Percentiles rank a stretch among this genome's conserved stretches.
These are phyloP conservation scores for Ocimum tenuiflorum DNA, from an alignment of 257 asterid genomes.

Conservation along the genomic window DNA sequence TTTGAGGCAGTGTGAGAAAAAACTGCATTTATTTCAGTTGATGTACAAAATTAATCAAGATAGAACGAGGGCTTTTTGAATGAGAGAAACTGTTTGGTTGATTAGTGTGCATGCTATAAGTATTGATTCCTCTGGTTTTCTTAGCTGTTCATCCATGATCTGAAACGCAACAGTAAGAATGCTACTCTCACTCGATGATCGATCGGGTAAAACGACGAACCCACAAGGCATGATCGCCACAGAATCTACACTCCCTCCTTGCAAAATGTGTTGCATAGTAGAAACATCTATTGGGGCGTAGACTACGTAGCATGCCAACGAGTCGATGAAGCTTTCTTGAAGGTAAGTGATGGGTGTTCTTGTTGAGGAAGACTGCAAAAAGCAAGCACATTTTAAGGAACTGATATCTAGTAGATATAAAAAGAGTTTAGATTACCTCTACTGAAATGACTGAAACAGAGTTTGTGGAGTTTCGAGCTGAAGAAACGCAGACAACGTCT, in stretches of 20 bases:
- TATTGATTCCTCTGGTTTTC: slow-evolving; percentile 24
- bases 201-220: slow-evolving; percentile 33
- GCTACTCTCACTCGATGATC: slow-evolving; percentile 7
- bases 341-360: slow-evolving; percentile 25
- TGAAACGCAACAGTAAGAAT: slow-evolving; percentile 40
- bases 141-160: slow-evolving; percentile 34
- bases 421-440: slow-evolving; percentile 23
- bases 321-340: slow-evolving; percentile 44
- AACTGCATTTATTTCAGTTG: too few relatives aligned
- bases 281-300: slow-evolving; percentile 38
- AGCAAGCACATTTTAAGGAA: neutral
- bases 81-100: slow-evolving; percentile 28
- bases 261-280: slow-evolving; percentile 27
- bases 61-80: slow-evolving; percentile 22
- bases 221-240: slow-evolving; percentile 44
- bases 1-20: too few relatives aligned
- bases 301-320: slow-evolving; percentile 28
- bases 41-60: neutral
- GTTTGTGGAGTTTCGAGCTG: slow-evolving; percentile 35
- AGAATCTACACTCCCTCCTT: slow-evolving; percentile 31
- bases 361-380: slow-evolving; percentile 20
- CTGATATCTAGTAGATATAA: neutral
- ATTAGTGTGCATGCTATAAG: slow-evolving; percentile 28
- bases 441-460: slow-evolving; percentile 29
- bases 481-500: slow-evolving; percentile 29